These are phyloP conservation scores for Eremomyces bilateralis DNA, from an alignment of 495 filamentous ascomycete species.

Conservation along the genomic window DNA sequence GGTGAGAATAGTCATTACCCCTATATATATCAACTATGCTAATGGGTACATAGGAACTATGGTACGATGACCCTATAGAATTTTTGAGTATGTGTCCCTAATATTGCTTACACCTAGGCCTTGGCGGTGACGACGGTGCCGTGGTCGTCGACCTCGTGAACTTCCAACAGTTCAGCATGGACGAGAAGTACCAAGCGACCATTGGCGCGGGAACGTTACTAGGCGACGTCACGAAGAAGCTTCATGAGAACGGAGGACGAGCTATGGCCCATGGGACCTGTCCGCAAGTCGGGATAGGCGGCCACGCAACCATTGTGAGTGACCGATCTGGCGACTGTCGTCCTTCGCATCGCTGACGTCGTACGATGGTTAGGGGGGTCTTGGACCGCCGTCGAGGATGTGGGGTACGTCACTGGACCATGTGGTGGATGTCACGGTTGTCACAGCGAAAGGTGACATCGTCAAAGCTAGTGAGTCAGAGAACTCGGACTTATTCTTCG, in stretches of 20 bases:
- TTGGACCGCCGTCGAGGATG: constrained; percentile 33
- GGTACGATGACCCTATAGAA: constrained; percentile 3
- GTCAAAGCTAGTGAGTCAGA: constrained; percentile 12
- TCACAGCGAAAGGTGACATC: constrained; percentile 11
- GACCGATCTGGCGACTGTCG: too few relatives aligned
- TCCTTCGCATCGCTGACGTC: too few relatives aligned
- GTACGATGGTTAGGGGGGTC: too few relatives aligned
- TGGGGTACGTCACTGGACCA: constrained; percentile 32
- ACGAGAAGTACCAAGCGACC: constrained; percentile 12
- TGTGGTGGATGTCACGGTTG: constrained; percentile 24
- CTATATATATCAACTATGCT: too few relatives aligned
- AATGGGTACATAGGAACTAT: too few relatives aligned
- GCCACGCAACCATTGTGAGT: constrained; percentile 21
- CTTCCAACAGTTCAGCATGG: constrained; percentile 24
- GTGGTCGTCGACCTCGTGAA: constrained; percentile 25
- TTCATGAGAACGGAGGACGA: constrained; percentile 11
- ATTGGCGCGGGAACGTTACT: constrained; percentile 13
- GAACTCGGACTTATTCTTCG: constrained; percentile 14
- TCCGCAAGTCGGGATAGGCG: constrained; percentile 14
- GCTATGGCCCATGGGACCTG: constrained; percentile 16
- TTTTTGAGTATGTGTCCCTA: neutral
- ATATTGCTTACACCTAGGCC: constrained; percentile 12
- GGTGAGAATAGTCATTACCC: too few relatives aligned
- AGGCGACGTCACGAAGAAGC: constrained; percentile 11
- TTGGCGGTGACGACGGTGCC: constrained; percentile 24